These are phyloP conservation scores for Claviceps pusilla DNA, from an alignment of 2,329 filamentous ascomycete species.

Conservation along the genomic window DNA sequence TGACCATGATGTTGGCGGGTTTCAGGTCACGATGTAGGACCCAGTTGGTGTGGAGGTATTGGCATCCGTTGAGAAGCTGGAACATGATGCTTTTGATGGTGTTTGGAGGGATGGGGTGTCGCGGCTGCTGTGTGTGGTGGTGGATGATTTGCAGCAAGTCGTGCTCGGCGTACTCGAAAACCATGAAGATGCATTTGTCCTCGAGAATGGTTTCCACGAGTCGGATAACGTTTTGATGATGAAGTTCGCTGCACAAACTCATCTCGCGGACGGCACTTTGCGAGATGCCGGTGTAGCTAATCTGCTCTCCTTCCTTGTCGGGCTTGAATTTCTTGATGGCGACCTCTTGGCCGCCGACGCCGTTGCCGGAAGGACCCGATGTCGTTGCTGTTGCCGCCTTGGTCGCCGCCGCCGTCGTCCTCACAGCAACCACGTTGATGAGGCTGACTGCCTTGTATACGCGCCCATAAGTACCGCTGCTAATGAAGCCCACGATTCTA, in stretches of 20 bases:
- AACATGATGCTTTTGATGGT: constrained; percentile 92
- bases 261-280: constrained; percentile 96
- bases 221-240: constrained; percentile 76
- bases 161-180: constrained; percentile 97
- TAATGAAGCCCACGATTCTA: constrained; percentile 95
- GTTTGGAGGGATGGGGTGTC: constrained; percentile 73
- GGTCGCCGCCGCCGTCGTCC: not conserved
- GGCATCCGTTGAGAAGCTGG: constrained; percentile 84
- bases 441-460: constrained; percentile 88
- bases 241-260: constrained; percentile 85
- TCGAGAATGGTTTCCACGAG: constrained; percentile 92
- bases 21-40: constrained; percentile 93
- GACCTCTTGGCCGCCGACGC: constrained; percentile 48
- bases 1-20: constrained; percentile 98
- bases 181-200: constrained; percentile 98
- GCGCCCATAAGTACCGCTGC: constrained; percentile 90
- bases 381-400: not conserved
- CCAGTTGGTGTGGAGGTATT: constrained; percentile 94
- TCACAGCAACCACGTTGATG: constrained; percentile 4
- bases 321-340: constrained; percentile 99
- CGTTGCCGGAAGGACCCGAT: not conserved
- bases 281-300: constrained; percentile 93
- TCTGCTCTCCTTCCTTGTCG: constrained; percentile 89
- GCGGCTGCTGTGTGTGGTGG: constrained; percentile 79
- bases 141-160: constrained; percentile 96